Conservation (phyloP, 768 basidiomycete species). For the Termitomyces sp. region DNA sequence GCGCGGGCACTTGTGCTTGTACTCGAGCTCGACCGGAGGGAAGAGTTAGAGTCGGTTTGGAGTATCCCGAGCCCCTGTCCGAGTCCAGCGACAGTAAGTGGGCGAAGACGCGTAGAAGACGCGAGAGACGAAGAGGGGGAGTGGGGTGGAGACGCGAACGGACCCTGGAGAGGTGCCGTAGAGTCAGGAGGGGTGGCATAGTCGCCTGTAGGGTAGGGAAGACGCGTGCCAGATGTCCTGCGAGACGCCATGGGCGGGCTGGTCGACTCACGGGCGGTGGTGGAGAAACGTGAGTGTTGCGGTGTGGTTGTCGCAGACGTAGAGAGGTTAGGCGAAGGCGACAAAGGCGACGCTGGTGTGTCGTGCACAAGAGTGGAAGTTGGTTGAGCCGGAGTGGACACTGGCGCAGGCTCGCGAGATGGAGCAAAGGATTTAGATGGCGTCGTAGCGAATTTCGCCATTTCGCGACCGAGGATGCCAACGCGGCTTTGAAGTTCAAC, state of each 20-base stretch:
- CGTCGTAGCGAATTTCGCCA: constrained; percentile 67
- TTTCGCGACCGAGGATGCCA: constrained; percentile 71
- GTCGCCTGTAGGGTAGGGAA: constrained; percentile 84
- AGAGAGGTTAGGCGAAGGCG: constrained; percentile 9
- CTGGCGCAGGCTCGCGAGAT: constrained; percentile 41
- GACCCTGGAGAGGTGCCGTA: constrained; percentile 25
- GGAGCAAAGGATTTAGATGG: constrained; percentile 48
- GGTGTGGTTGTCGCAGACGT: constrained; percentile 21
- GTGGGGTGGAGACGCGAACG: constrained; percentile 34
- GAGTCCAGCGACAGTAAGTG: constrained; percentile 45
- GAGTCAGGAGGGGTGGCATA: constrained; percentile 66
- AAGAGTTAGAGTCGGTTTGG: constrained; percentile 24
- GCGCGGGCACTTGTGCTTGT: constrained; percentile 9
- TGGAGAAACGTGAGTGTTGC: constrained; percentile 32
- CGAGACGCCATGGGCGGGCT: constrained; percentile 54
- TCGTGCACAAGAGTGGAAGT: constrained; percentile 41
- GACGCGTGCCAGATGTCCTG: constrained; percentile 47
- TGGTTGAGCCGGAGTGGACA: constrained; percentile 42
- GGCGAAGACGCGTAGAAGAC: constrained; percentile 44
- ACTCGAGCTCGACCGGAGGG: constrained; percentile 14
- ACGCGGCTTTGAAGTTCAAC: constrained; percentile 73
- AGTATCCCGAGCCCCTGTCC: constrained; percentile 21
- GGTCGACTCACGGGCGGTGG: constrained; percentile 58
- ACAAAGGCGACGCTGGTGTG: constrained; percentile 21
- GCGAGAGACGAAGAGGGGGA: constrained; percentile 52